These are phyloP conservation scores for Mycena filopes DNA, from an alignment of 768 basidiomycete species.

Conservation along the genomic window DNA sequence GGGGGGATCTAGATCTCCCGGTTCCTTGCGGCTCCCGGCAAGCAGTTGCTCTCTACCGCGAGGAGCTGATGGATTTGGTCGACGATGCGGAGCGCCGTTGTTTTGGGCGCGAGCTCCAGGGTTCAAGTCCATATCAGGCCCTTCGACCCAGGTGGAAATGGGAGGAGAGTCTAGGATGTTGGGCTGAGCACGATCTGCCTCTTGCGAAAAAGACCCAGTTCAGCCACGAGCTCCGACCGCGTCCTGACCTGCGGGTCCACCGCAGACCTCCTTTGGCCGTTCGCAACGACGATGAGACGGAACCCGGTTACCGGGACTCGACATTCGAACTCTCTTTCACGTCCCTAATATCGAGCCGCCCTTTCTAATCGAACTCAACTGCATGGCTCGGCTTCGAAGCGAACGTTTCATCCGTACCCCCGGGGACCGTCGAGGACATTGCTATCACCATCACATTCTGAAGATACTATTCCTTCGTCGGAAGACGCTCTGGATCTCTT, in stretches of 20 bases:
- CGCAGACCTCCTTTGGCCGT: background rate
- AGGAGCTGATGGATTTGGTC: constrained; percentile 54
- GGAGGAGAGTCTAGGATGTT: constrained; percentile 58
- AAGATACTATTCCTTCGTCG: constrained; percentile 41
- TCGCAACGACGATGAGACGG: background rate
- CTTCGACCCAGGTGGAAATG: constrained; percentile 52
- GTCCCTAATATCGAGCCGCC: constrained; percentile 29
- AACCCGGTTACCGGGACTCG: constrained; percentile 4
- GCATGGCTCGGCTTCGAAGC: constrained; percentile 10
- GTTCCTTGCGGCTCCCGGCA: constrained; percentile 5
- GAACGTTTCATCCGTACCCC: background rate
- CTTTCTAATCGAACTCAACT: constrained; percentile 28
- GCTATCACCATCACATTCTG: background rate
- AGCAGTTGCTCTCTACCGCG: constrained; percentile 48
- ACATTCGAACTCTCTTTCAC: constrained; percentile 26
- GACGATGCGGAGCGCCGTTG: constrained; percentile 64
- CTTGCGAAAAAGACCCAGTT: constrained; percentile 14
- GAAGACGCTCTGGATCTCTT: constrained; percentile 65
- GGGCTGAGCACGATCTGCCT: constrained; percentile 43
- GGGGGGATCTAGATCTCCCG: background rate
- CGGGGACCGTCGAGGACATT: background rate
- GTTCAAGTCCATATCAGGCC: background rate
- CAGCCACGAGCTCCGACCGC: background rate
- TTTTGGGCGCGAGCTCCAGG: constrained; percentile 42
- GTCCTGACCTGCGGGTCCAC: background rate